These are phyloP conservation scores for Carex littledalei DNA, from an alignment of 176 grass and related monocot genomes.

Conservation along the genomic window DNA sequence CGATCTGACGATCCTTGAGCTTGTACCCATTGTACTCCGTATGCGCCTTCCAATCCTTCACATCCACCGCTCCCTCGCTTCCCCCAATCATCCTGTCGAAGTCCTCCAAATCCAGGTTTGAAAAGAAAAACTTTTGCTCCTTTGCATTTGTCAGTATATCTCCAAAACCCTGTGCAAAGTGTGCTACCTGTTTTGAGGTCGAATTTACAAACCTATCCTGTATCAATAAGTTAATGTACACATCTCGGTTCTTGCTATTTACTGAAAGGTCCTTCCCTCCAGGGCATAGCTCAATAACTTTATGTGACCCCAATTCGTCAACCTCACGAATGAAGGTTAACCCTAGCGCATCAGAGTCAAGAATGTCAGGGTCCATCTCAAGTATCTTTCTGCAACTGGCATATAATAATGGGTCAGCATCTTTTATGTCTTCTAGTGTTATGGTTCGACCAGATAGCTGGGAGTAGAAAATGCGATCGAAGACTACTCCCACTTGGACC, in stretches of 20 bases:
- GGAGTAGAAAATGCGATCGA: conserved; percentile 77
- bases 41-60: conserved; percentile 95
- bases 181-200: conserved; percentile 56
- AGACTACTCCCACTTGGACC: conserved; percentile 85
- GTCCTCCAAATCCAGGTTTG: conserved; percentile 78
- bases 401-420: conserved; percentile 75
- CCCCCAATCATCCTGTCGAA: conserved; percentile 83
- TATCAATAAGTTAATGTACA: conserved; percentile 82
- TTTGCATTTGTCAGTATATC: conserved; percentile 63
- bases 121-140: conserved; percentile 60
- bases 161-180: conserved; percentile 73
- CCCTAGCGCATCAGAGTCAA: conserved; percentile 64
- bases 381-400: conserved; percentile 80
- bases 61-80: conserved; percentile 40
- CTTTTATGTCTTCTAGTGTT: conserved; percentile 76
- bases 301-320: conserved; percentile 63
- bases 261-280: conserved; percentile 78
- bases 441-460: conserved; percentile 77
- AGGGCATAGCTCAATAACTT: conserved; percentile 63
- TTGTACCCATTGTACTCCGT: conserved; percentile 95
- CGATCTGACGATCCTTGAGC: conserved; percentile 63
- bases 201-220: conserved; percentile 82
- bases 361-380: conserved; percentile 71
- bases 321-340: conserved; percentile 79
- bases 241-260: conserved; percentile 69